Conservation (phyloP, 2,329 filamentous ascomycete species). For the Ascochyta pisi region DNA sequence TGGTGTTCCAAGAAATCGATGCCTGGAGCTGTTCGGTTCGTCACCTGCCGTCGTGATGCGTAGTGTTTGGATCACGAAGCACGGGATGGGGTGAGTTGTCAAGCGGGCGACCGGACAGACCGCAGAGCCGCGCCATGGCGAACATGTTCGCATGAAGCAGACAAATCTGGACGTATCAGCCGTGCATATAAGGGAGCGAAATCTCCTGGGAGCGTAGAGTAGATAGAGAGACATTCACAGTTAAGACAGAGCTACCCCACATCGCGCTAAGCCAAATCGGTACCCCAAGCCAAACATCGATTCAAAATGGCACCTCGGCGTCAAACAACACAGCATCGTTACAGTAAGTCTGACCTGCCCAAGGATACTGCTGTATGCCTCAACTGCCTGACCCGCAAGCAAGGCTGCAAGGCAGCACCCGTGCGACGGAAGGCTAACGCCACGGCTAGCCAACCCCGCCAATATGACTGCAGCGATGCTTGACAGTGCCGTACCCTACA, state of each 20-base stretch:
- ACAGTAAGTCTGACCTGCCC: slow-evolving; percentile 2
- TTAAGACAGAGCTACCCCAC: slow-evolving; percentile 1
- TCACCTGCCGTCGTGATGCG: not conserved
- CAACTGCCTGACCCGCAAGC: not conserved
- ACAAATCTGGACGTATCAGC: too few species aligned
- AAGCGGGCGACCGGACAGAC: slow-evolving; percentile 3
- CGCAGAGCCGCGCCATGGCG: slow-evolving; percentile 8
- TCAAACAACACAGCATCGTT: not conserved
- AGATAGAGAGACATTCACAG: not conserved
- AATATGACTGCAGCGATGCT: not conserved
- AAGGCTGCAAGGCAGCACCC: slow-evolving; percentile 7
- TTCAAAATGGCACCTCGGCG: not conserved
- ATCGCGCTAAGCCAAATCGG: slow-evolving; percentile 9
- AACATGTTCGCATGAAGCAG: not conserved
- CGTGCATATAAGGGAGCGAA: not conserved
- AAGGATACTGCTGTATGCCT: not conserved
- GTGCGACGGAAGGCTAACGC: slow-evolving; percentile 14
- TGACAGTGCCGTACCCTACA: not conserved
- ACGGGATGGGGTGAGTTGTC: not conserved
- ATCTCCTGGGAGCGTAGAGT: slow-evolving; percentile 1
- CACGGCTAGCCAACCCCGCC: slow-evolving; percentile 4
- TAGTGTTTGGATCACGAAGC: slow-evolving; percentile 1
- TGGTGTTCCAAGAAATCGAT: not conserved
- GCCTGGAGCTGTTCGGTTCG: not conserved
- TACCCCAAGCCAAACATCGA: not conserved